A percentile compares a stretch with the other conserved stretches of the same genome.
Conservation (phyloP, 305 asterid genomes). For the Lippia alba region DNA sequence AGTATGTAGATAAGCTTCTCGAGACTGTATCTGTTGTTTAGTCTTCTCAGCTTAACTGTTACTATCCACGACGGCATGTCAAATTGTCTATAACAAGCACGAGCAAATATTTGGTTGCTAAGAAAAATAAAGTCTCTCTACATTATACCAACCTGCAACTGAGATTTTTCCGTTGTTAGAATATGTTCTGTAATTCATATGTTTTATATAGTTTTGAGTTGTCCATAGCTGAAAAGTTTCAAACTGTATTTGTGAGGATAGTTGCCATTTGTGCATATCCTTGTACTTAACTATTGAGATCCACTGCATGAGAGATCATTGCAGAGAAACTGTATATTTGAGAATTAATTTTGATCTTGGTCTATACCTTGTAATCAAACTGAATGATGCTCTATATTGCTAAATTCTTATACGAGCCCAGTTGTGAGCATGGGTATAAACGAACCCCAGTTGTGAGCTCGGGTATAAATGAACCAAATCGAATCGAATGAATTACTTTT, state of each 20-base stretch:
- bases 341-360: slow-evolving; percentile 19
- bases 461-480: too few relatives aligned
- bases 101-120: slow-evolving; percentile 24
- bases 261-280: slow-evolving; percentile 11
- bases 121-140: slow-evolving; percentile 9
- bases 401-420: too few relatives aligned
- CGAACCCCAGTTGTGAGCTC: too few relatives aligned
- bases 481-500: too few relatives aligned
- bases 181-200: neutral
- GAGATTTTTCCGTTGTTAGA: slow-evolving; percentile 23
- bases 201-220: slow-evolving; percentile 19
- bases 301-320: neutral
- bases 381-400: too few relatives aligned
- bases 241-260: slow-evolving; percentile 7
- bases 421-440: too few relatives aligned
- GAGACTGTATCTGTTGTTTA: slow-evolving; percentile 54
- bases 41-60: slow-evolving; percentile 28
- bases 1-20: slow-evolving; percentile 63
- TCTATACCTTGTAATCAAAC: neutral
- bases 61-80: slow-evolving; percentile 19
- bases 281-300: slow-evolving; percentile 13
- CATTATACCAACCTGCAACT: neutral
- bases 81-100: slow-evolving; percentile 20
- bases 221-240: slow-evolving; percentile 22
- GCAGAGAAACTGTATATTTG: slow-evolving; percentile 19